Conservation (phyloP, 768 basidiomycete species). For the Pholiota microspora region DNA sequence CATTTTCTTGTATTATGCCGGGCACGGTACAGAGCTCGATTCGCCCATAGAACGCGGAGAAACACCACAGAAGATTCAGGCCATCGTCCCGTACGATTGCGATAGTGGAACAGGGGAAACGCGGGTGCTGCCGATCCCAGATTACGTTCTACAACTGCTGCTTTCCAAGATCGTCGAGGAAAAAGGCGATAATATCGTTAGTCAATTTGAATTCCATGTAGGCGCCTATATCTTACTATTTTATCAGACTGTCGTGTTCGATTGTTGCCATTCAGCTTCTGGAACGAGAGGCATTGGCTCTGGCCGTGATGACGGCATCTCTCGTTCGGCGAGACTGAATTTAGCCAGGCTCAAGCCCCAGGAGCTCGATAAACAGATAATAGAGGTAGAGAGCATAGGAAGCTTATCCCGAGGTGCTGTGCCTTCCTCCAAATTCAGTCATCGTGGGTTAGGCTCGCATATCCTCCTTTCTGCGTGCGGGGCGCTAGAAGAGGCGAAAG, state of each 20-base stretch:
- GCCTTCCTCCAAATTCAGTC: background rate
- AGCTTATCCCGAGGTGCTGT: background rate
- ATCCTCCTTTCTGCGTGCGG: constrained; percentile 13
- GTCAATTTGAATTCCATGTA: background rate
- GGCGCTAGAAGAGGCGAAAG: constrained; percentile 4
- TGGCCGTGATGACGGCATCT: background rate
- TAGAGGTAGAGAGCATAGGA: background rate
- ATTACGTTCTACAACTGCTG: constrained; percentile 8
- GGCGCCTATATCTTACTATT: no score
- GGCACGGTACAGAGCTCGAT: constrained; percentile 10
- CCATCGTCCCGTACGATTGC: constrained; percentile 14
- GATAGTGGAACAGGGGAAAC: background rate
- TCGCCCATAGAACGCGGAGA: background rate
- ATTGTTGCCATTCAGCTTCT: constrained; percentile 15
- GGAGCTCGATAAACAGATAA: constrained; percentile 7
- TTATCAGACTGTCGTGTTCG: constrained; percentile 11
- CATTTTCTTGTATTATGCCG: constrained; percentile 16
- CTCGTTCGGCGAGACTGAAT: background rate
- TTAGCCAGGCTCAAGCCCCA: background rate
- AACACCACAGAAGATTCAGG: constrained; percentile 8
- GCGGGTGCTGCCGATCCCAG: constrained; percentile 10
- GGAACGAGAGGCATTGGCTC: constrained; percentile 4
- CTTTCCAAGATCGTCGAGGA: constrained; percentile 8
- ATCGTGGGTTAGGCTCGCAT: constrained; percentile 9
- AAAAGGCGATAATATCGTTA: constrained; percentile 17